A percentile compares a stretch with the other conserved stretches of the same genome.
These are phyloP conservation scores for Cucurbitaria berberidis DNA, from an alignment of 2,329 filamentous ascomycete species.

Conservation along the genomic window DNA sequence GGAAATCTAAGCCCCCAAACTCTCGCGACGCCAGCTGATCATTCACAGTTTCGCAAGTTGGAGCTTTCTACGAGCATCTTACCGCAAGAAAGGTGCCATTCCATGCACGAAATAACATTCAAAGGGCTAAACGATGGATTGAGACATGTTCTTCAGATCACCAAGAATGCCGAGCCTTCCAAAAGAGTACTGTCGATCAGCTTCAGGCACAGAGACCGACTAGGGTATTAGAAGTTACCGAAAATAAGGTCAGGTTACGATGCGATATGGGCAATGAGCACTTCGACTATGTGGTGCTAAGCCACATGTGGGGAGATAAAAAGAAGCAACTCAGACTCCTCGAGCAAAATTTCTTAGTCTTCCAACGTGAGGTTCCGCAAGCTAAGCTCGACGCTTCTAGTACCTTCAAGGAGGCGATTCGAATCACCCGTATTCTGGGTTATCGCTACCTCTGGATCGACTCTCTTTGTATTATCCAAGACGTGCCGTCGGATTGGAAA, in stretches of 20 bases:
- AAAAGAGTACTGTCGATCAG: background rate
- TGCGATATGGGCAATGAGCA: slow-evolving; percentile 5
- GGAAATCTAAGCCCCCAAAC: no score
- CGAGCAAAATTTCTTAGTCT: background rate
- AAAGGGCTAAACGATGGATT: slow-evolving; percentile 8
- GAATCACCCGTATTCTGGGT: slow-evolving; percentile 12
- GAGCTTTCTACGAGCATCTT: slow-evolving; percentile 6
- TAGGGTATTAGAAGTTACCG: slow-evolving; percentile 7
- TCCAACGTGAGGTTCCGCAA: slow-evolving; percentile 2
- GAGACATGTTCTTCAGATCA: slow-evolving; percentile 5
- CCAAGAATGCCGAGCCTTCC: slow-evolving; percentile 6
- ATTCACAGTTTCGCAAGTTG: background rate
- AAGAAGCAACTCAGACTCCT: background rate
- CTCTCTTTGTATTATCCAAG: slow-evolving; percentile 26
- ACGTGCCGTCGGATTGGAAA: slow-evolving; percentile 14
- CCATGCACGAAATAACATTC: slow-evolving; percentile 5
- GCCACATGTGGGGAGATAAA: slow-evolving; percentile 18
- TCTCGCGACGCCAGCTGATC: no score
- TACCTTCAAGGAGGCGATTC: slow-evolving; percentile 22
- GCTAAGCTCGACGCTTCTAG: slow-evolving; percentile 1
- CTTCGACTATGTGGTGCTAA: slow-evolving; percentile 12
- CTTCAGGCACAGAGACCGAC: slow-evolving; percentile 4
- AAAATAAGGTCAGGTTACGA: background rate
- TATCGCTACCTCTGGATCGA: slow-evolving; percentile 33
- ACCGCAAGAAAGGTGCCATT: background rate